phyloP scores from a whole-genome alignment of 2,329 filamentous ascomycete species.

The Ascocoryne sarcoides region DNA sequence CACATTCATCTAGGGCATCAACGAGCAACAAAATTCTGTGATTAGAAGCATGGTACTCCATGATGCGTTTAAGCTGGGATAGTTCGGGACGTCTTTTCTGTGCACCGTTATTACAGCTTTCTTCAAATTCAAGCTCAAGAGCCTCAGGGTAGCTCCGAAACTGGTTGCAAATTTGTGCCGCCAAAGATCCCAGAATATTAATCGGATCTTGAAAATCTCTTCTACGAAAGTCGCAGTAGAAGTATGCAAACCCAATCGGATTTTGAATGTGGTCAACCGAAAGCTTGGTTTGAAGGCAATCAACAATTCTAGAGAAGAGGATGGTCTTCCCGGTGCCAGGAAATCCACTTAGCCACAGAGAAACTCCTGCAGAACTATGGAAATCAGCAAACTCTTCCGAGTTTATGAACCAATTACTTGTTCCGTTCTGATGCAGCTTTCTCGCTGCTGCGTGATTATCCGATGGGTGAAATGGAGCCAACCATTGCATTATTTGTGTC shows the following conservation, averaged over 20 bases:
- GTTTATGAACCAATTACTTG: constrained; percentile 31
- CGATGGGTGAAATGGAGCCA: too few relatives aligned
- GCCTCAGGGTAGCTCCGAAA: constrained; percentile 21
- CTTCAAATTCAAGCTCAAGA: too few relatives aligned
- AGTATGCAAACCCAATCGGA: constrained; percentile 26
- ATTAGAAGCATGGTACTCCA: constrained; percentile 9
- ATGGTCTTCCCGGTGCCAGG: constrained; percentile 3
- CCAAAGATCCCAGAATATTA: constrained; percentile 27
- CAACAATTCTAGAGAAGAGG: constrained; percentile 24
- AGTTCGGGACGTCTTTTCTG: too few relatives aligned
- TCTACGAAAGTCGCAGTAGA: constrained; percentile 33
- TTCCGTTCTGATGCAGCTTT: too few relatives aligned
- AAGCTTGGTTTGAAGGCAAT: too few relatives aligned
- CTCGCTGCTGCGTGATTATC: too few relatives aligned
- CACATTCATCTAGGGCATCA: constrained; percentile 30
- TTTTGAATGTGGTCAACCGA: constrained; percentile 4
- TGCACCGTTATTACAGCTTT: too few relatives aligned
- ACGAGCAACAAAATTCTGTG: constrained; percentile 26
- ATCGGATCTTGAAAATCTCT: constrained; percentile 25
- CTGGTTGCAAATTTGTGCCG: constrained; percentile 26
- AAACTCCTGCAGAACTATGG: constrained; percentile 24
- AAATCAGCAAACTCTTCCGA: constrained; percentile 23
- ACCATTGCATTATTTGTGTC: too few relatives aligned
- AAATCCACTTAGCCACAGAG: constrained; percentile 6
- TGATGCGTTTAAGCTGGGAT: too few relatives aligned